Evolutionary conservation across 1,139 yeast species (phyloP), one percentile per base, ranked within the genome.

Genomic region (Taphrina flavorubra): DNA sequence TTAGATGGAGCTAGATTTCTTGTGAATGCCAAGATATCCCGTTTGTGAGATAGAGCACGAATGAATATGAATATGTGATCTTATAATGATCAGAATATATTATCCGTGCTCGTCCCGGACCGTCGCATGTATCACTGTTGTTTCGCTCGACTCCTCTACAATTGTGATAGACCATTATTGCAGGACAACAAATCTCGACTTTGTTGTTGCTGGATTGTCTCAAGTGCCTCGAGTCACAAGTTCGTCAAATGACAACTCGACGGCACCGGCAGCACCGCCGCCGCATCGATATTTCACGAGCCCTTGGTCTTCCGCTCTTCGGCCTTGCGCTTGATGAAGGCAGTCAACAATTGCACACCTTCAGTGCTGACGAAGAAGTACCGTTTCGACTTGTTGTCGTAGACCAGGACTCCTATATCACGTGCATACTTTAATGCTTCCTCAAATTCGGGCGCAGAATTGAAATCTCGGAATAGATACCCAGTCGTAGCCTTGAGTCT

Each of bases 401-500:
- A 94, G 10, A 90, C 78, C 65, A 94, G 80, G 0, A 92, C 97
- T 0, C 98, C 99, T 61, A 94, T 85, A 75, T 94, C 99, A 51
- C 86, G 85, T 2, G 98, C 97, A 76, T 92, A 95, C 68, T 84
- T 85, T 47, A 86, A 84, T 58, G 92, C 82, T 42, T 85, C 81
- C 60, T 88, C 90, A 76, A 85, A 94, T 76, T 95, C 99, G 72
- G 86, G 85, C 70, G 85, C 89, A 72, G 83, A 88, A 36, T 87
- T 82, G 77, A 94, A 94, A 75, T 92, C 97, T 69, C 91, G 88
- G 79, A 90, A 94, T 65, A 94, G 79, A 72, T 88, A 92, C 0
- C 99, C 99, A 51, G 88, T 92, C 68, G 87, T 90, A 0, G 96
- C 86, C 75, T 89, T 88, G 72, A 94, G 90, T 79, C 99, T 85